Percentiles rank a stretch among this genome's conserved stretches.
Conservation (phyloP, 23 red algal genomes). For the Gracilaria gracilis region DNA sequence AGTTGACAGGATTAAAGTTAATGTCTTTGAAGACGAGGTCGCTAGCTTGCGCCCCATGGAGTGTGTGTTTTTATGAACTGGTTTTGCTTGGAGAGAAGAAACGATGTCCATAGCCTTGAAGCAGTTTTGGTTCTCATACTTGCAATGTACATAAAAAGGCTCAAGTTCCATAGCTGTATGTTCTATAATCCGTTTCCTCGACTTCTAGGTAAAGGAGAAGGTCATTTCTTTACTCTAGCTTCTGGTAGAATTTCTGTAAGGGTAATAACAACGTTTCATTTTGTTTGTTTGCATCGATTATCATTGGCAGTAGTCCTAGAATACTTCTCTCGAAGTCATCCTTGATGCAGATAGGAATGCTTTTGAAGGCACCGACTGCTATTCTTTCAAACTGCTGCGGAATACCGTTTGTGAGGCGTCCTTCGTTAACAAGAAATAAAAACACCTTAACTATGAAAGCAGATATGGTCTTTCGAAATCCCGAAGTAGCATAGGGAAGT, state of each 20-base stretch:
- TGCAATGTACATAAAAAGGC: too few species aligned
- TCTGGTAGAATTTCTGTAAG: not conserved
- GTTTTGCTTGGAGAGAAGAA: not conserved
- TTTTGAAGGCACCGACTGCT: not conserved
- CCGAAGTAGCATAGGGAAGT: not conserved
- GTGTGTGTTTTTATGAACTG: not conserved
- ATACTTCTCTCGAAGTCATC: not conserved
- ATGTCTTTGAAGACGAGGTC: not conserved
- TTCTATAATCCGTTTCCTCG: not conserved
- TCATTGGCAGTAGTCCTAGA: not conserved
- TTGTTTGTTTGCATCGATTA: conserved; percentile 9
- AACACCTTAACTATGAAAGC: not conserved
- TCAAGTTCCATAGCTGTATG: too few species aligned
- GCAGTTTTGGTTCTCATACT: too few species aligned
- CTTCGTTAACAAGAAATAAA: conserved; percentile 2
- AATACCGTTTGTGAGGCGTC: conserved; percentile 11
- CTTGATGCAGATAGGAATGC: not conserved
- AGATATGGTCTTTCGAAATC: not conserved
- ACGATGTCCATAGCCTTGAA: too few species aligned
- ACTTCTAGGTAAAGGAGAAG: not conserved
- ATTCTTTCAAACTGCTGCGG: not conserved
- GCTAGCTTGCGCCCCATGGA: not conserved
- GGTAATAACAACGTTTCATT: not conserved
- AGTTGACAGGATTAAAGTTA: not conserved
- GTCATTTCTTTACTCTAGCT: not conserved